phyloP scores from a whole-genome alignment of 164 flowering plant species.

The Vitis rupestris region DNA sequence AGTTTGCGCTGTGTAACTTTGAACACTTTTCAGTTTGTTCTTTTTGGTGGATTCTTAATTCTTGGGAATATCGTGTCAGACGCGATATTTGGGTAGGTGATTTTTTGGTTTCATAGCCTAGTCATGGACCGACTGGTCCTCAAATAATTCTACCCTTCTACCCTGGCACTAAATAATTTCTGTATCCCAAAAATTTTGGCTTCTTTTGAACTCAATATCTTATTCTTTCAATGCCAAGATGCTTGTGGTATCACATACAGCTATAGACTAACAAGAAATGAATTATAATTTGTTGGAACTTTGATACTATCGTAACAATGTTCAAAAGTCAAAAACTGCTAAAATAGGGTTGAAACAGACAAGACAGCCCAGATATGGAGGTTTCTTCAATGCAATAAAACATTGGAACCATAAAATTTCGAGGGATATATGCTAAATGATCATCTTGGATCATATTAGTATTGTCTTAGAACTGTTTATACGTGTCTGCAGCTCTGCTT shows the following conservation, averaged over 20 bases:
- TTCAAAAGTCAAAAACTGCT: not conserved
- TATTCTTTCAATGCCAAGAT: not conserved
- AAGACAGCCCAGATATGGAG: not conserved
- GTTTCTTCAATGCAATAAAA: conserved; percentile 1
- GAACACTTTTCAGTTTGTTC: not conserved
- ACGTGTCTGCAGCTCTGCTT: not conserved
- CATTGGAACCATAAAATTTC: not conserved
- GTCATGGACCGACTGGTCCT: not conserved
- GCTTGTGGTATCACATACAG: not conserved
- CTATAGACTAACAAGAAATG: not conserved
- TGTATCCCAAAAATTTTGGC: not conserved
- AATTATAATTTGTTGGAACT: not conserved
- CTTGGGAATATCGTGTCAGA: not conserved
- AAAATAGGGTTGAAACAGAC: not conserved
- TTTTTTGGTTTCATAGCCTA: not conserved
- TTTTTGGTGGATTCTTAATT: no score
- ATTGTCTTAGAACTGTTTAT: not conserved
- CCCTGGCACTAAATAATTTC: not conserved
- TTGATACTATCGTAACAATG: not conserved
- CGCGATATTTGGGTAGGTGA: not conserved
- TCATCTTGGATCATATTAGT: no score
- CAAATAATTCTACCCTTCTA: not conserved
- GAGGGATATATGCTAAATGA: no score
- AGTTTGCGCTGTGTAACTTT: not conserved
- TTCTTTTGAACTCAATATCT: not conserved